Evolutionary conservation across 352 stramenopile species (phyloP).

Genomic region (Blastocystis sp.): DNA sequence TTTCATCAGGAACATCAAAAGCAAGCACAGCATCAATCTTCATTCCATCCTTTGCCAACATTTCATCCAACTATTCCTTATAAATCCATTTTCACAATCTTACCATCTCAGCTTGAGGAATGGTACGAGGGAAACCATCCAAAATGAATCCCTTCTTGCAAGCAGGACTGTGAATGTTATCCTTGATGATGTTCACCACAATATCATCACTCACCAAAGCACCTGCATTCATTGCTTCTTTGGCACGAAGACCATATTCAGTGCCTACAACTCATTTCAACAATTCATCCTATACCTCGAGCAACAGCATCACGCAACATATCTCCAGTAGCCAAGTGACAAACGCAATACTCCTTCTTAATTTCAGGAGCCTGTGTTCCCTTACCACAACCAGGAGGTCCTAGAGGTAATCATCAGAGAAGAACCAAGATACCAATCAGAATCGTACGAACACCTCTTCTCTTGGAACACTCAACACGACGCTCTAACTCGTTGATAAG

Average conservation of each 20-base stretch:
- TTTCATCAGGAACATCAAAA: slow-evolving; percentile 86
- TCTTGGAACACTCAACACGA: slow-evolving; percentile 79
- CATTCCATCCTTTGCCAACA: slow-evolving; percentile 80
- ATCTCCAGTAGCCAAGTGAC: slow-evolving; percentile 94
- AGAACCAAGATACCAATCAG: slow-evolving; percentile 76
- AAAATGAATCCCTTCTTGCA: slow-evolving; percentile 97
- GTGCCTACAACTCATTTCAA: slow-evolving; percentile 66
- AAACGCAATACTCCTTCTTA: slow-evolving; percentile 92
- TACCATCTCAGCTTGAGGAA: slow-evolving; percentile 88
- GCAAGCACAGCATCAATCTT: slow-evolving; percentile 83
- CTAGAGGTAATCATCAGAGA: slow-evolving; percentile 66
- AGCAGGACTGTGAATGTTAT: slow-evolving; percentile 89
- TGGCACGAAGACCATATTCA: slow-evolving; percentile 70
- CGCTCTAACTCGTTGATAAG: slow-evolving; percentile 82
- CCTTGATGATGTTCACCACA: slow-evolving; percentile 96
- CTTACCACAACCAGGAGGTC: slow-evolving; percentile 88
- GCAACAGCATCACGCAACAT: slow-evolving; percentile 93
- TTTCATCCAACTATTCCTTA: no score
- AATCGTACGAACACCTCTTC: slow-evolving; percentile 85
- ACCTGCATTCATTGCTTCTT: slow-evolving; percentile 87
- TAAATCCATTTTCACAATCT: neutral
- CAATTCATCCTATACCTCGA: slow-evolving; percentile 71
- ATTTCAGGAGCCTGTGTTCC: slow-evolving; percentile 94
- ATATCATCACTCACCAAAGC: slow-evolving; percentile 90
- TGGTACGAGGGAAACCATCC: slow-evolving; percentile 96